A percentile compares a stretch with the other conserved stretches of the same genome.
These are phyloP conservation scores for Termitomyces bulborhizus DNA, from an alignment of 768 basidiomycete genomes.

Conservation along the genomic window DNA sequence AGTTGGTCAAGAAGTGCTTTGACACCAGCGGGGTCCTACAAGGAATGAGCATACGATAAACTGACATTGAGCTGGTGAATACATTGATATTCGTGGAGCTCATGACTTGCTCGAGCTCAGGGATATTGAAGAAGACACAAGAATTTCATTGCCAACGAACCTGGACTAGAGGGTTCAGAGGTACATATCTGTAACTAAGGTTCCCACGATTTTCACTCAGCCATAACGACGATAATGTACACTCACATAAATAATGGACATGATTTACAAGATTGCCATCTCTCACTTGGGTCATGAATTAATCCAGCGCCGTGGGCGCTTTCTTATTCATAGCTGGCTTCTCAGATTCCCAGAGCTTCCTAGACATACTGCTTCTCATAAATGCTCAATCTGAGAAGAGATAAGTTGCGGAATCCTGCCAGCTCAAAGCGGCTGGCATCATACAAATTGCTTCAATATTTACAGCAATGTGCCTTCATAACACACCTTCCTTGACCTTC, in stretches of 20 bases:
- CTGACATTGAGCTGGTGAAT: slow-evolving; percentile 11
- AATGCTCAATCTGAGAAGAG: background rate
- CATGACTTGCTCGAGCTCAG: slow-evolving; percentile 21
- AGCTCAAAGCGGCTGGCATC: too few relatives aligned
- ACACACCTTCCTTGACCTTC: too few relatives aligned
- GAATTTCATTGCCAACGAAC: background rate
- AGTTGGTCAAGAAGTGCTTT: slow-evolving; percentile 69
- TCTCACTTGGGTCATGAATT: too few relatives aligned
- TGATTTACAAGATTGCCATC: too few relatives aligned
- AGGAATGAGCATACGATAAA: slow-evolving; percentile 5
- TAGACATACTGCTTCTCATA: background rate
- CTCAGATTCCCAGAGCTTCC: background rate
- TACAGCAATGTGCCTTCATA: too few relatives aligned
- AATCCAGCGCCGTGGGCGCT: too few relatives aligned
- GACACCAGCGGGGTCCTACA: slow-evolving; percentile 60
- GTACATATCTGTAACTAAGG: background rate
- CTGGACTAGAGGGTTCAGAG: background rate
- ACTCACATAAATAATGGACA: too few relatives aligned
- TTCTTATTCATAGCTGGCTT: background rate
- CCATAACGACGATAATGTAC: background rate
- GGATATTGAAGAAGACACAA: background rate
- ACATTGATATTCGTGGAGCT: slow-evolving; percentile 57
- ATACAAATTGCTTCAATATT: too few relatives aligned
- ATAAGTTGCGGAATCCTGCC: too few relatives aligned
- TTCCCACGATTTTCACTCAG: background rate